A percentile compares a stretch with the other conserved stretches of the same genome.
These are phyloP conservation scores for Pleurotus cornucopiae DNA, from an alignment of 768 basidiomycete genomes.

Conservation along the genomic window DNA sequence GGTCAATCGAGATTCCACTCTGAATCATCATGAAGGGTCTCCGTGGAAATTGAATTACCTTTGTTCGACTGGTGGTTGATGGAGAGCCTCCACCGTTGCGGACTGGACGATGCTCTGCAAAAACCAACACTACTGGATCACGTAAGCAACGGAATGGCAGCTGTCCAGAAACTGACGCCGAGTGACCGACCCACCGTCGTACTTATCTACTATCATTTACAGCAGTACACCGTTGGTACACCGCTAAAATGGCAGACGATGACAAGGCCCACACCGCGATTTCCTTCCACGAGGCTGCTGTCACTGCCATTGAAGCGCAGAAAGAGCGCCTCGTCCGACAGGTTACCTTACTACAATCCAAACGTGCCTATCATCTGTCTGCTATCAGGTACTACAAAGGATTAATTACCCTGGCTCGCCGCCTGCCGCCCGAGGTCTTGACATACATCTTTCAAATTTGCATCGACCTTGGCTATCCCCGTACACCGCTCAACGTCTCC, in stretches of 20 bases:
- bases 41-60: not conserved
- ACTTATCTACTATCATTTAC: not conserved
- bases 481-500: constrained; percentile 50
- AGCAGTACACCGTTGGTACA: not conserved
- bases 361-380: constrained; percentile 36
- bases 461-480: constrained; percentile 45
- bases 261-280: constrained; percentile 18
- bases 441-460: constrained; percentile 50
- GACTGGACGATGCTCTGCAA: not conserved
- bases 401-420: constrained; percentile 50
- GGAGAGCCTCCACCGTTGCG: not conserved
- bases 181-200: too few species aligned
- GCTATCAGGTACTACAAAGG: constrained; percentile 40
- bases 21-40: constrained; percentile 58
- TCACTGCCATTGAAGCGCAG: constrained; percentile 36
- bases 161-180: too few species aligned
- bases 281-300: constrained; percentile 33
- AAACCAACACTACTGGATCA: too few species aligned
- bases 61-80: not conserved
- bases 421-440: constrained; percentile 51
- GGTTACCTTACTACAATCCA: constrained; percentile 37
- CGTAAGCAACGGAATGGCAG: too few species aligned
- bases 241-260: constrained; percentile 11
- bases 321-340: constrained; percentile 35
- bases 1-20: constrained; percentile 90